These are phyloP conservation scores for Botrytis porri DNA, from an alignment of 2,329 filamentous ascomycete species.

Conservation along the genomic window DNA sequence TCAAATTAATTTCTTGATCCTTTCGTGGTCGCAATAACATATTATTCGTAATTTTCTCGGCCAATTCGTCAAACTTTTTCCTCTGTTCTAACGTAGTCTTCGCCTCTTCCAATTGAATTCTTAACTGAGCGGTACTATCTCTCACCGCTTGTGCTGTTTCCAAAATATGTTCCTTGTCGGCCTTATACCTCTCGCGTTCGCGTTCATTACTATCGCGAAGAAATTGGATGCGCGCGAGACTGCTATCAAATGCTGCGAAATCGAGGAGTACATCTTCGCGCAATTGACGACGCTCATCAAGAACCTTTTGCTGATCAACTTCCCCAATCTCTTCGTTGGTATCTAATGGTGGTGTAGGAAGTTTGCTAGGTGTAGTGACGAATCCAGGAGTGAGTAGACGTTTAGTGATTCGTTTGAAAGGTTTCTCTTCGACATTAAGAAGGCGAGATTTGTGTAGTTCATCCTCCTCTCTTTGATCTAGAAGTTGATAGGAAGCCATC, in stretches of 20 bases:
- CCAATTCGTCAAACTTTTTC: constrained; percentile 83
- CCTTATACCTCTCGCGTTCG: constrained; percentile 79
- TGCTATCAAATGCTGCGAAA: constrained; percentile 83
- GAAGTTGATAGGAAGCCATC: constrained; percentile 61
- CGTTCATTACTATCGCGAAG: constrained; percentile 77
- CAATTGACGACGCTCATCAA: constrained; percentile 62
- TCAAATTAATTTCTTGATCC: constrained; percentile 74
- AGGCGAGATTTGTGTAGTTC: constrained; percentile 85
- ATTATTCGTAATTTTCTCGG: constrained; percentile 82
- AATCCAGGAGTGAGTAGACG: constrained; percentile 70
- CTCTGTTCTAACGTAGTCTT: constrained; percentile 72
- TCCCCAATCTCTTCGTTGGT: constrained; percentile 41
- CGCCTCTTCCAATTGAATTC: constrained; percentile 72
- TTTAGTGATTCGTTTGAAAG: constrained; percentile 85
- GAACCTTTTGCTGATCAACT: constrained; percentile 48
- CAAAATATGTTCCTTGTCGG: constrained; percentile 75
- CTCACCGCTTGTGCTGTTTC: constrained; percentile 74
- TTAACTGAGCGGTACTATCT: constrained; percentile 68
- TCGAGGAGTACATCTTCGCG: constrained; percentile 83
- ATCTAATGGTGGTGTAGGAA: constrained; percentile 67
- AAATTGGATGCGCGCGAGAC: constrained; percentile 83
- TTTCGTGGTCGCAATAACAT: constrained; percentile 76
- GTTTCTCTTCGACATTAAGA: constrained; percentile 85
- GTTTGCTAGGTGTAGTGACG: constrained; percentile 52
- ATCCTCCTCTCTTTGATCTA: constrained; percentile 75